Evolutionary conservation across 2,329 filamentous ascomycete species (phyloP).

Genomic region (Diplodia mutila): DNA sequence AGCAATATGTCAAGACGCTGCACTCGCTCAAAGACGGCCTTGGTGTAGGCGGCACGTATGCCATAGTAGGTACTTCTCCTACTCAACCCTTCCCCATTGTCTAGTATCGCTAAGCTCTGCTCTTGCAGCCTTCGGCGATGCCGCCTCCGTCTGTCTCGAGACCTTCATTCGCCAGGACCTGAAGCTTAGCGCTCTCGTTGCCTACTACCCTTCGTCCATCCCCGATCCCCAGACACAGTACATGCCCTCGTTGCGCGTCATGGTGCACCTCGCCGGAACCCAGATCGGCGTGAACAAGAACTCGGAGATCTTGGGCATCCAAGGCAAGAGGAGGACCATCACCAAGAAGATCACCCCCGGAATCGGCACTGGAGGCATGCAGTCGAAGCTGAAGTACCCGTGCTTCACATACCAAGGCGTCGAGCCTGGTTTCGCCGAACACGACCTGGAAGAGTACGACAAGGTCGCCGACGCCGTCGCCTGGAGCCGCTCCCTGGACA

Average conservation of each 20-base stretch:
- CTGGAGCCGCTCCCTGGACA: constrained; percentile 66
- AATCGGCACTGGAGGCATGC: constrained; percentile 53
- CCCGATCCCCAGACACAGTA: constrained; percentile 55
- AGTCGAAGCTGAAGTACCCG: constrained; percentile 46
- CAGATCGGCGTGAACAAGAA: constrained; percentile 55
- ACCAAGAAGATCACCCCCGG: constrained; percentile 56
- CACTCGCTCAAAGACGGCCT: constrained; percentile 58
- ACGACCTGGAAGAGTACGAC: constrained; percentile 70
- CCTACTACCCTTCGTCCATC: constrained; percentile 65
- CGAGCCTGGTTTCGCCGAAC: constrained; percentile 71
- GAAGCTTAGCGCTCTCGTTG: constrained; percentile 62
- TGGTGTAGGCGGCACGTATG: constrained; percentile 63
- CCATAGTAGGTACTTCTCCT: constrained; percentile 58
- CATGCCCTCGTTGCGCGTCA: constrained; percentile 50
- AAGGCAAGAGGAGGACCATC: constrained; percentile 54
- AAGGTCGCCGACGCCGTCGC: constrained; percentile 66
- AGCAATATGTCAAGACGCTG: constrained; percentile 51
- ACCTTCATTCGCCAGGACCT: constrained; percentile 55
- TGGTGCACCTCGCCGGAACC: constrained; percentile 61
- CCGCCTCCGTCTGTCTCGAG: constrained; percentile 63
- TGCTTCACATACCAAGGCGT: constrained; percentile 60
- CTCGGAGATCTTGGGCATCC: constrained; percentile 57
- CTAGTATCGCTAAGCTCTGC: neutral
- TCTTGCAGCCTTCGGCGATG: constrained; percentile 59
- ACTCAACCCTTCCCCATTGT: neutral